Conservation (phyloP, 257 asterid species). For the Solanum paucissectum region DNA sequence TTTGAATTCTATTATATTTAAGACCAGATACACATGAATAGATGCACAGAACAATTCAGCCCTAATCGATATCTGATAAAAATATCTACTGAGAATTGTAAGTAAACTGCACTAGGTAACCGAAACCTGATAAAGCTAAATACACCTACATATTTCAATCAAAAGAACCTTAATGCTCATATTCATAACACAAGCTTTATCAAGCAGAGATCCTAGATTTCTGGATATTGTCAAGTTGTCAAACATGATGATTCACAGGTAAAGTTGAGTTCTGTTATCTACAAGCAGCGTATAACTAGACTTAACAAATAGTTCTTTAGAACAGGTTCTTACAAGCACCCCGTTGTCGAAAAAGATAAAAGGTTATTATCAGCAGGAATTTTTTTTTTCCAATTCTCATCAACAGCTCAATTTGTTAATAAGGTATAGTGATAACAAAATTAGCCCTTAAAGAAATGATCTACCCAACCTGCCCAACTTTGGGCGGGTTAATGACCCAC, state of each 20-base stretch:
- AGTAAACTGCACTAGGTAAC: neutral
- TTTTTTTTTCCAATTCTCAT: neutral
- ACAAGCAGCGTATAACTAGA: neutral
- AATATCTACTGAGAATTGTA: neutral
- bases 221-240: neutral
- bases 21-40: neutral
- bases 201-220: neutral
- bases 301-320: neutral
- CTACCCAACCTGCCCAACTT: neutral
- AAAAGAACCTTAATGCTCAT: neutral
- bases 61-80: neutral
- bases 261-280: neutral
- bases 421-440: neutral
- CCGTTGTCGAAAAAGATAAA: neutral
- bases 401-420: neutral
- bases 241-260: neutral
- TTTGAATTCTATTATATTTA: neutral
- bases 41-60: neutral
- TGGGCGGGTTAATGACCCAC: neutral
- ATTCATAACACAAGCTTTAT: neutral
- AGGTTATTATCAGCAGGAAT: neutral
- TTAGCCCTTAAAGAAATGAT: neutral
- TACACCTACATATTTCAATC: neutral
- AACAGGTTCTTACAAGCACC: neutral
- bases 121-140: neutral